Evolutionary conservation across 1,284 basidiomycete species (phyloP), one percentile per base, ranked within the genome.

Genomic region (Inonotus hispidus): DNA sequence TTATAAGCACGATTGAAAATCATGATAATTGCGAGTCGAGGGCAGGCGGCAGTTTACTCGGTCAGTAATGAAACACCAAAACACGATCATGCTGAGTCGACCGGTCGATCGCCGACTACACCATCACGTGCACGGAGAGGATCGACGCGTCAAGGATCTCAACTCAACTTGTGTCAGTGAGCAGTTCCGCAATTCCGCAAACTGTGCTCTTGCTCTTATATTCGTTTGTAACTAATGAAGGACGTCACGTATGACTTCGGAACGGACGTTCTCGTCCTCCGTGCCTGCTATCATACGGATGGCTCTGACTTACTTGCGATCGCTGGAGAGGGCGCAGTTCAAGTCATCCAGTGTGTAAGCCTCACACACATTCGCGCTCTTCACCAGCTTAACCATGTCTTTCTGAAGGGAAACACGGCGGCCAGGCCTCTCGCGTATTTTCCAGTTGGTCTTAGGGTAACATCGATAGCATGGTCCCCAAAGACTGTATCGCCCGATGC

Each of bases 401-500:
- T 58, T 53, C 32, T 64, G 45, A 47, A 58, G 82, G 75, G 73
- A 72, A 29, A 68, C 76, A 58, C 74, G 75, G 1, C 73, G 74
- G 14, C 79, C 72, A 74, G 74, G 60, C 72, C 74, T 37, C 67
- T 92, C 66, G 88, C 89, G 47, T 83, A 82, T 27, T 92, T 92
- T 68, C 81, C 88, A 70, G 73, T 91, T 38, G 90, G 90, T n/a
- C 76, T 80, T 4, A 79, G 82, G 55, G 78, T 88, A 47, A 89
- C 87, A 5, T 82, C 90, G 3, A 70, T 92, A n/a, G 87, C 89
- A 4, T 92, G 88, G 85, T 92, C 90, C 2, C 77, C 87, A 43
- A 75, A 77, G 32, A 77, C 86, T 13, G 74, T 83, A 10, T 90
- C 90, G 2, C 87, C 90, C 2, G 79, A 82, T 4, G 73, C 73